Conservation (phyloP, 768 basidiomycete genomes). For the Cystobasidium onofrii region DNA sequence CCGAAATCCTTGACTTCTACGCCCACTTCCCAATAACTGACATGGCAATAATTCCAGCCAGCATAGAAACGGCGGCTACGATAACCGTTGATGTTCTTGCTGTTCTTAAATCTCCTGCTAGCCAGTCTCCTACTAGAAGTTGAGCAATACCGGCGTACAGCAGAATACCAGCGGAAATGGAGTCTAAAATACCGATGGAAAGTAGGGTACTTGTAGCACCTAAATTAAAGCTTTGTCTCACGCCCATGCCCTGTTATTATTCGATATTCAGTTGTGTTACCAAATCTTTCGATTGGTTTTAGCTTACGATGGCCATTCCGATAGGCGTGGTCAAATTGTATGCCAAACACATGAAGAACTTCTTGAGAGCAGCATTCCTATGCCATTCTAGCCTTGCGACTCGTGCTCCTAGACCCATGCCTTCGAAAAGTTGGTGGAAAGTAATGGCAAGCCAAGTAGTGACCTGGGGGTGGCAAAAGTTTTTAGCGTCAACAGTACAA, state of each 20-base stretch:
- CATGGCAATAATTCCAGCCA: constrained; percentile 8
- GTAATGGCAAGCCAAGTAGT: constrained; percentile 45
- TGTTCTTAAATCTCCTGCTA: constrained; percentile 15
- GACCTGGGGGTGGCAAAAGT: constrained; percentile 40
- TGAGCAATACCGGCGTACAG: constrained; percentile 39
- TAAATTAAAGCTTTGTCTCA: constrained; percentile 42
- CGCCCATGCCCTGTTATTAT: constrained; percentile 41
- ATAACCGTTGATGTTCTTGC: not conserved
- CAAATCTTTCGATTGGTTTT: not conserved
- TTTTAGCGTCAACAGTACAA: not conserved
- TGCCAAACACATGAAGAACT: constrained; percentile 35
- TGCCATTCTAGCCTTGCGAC: constrained; percentile 40
- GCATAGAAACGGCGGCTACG: constrained; percentile 5
- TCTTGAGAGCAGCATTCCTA: constrained; percentile 10
- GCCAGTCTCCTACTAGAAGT: constrained; percentile 22
- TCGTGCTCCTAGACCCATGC: constrained; percentile 43
- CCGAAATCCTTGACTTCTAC: too few species aligned
- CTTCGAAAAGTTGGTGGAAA: constrained; percentile 45
- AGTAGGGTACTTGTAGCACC: constrained; percentile 41
- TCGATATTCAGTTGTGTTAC: too few species aligned
- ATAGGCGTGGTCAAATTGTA: constrained; percentile 44
- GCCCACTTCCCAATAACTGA: constrained; percentile 24
- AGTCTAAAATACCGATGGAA: constrained; percentile 44
- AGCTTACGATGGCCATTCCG: constrained; percentile 41
- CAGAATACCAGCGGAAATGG: constrained; percentile 44